Evolutionary conservation across 345 rosid species (phyloP).

Genomic region (Moricandia arvensis): DNA sequence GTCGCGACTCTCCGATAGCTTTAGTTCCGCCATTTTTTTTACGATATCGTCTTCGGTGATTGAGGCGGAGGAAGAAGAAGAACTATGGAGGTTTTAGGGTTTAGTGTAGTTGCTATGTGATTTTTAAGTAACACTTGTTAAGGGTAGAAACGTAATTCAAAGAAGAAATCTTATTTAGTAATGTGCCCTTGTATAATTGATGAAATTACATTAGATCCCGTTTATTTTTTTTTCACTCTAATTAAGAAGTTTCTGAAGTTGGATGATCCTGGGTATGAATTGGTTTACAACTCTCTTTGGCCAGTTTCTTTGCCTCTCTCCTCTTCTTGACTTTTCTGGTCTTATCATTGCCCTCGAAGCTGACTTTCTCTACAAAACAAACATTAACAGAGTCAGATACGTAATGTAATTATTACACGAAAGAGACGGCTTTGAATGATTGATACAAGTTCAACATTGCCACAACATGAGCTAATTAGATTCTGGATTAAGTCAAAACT

Average conservation of each 20-base stretch:
- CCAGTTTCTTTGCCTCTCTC: conserved; percentile 57
- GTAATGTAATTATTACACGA: neutral
- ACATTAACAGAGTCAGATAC: neutral
- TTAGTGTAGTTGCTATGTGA: neutral
- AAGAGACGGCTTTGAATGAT: conserved; percentile 3
- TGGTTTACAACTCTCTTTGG: conserved; percentile 33
- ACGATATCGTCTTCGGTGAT: neutral
- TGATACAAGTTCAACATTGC: neutral
- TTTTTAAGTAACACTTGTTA: neutral
- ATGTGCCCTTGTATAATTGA: no score
- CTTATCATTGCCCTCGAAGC: conserved; percentile 26
- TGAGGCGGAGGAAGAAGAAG: conserved; percentile 14
- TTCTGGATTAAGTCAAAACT: conserved; percentile 9
- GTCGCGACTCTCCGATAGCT: conserved; percentile 73
- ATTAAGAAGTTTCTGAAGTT: neutral
- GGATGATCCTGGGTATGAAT: neutral
- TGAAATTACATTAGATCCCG: neutral
- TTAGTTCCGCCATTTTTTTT: conserved; percentile 65
- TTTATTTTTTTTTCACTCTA: neutral
- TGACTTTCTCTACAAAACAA: conserved; percentile 27
- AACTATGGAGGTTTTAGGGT: conserved; percentile 29
- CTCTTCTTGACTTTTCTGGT: conserved; percentile 48
- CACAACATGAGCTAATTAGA: conserved; percentile 3
- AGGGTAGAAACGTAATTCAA: neutral
- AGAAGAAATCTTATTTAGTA: no score